These are phyloP conservation scores for Simmondsia chinensis DNA, from an alignment of 148 eudicot species.

Conservation along the genomic window DNA sequence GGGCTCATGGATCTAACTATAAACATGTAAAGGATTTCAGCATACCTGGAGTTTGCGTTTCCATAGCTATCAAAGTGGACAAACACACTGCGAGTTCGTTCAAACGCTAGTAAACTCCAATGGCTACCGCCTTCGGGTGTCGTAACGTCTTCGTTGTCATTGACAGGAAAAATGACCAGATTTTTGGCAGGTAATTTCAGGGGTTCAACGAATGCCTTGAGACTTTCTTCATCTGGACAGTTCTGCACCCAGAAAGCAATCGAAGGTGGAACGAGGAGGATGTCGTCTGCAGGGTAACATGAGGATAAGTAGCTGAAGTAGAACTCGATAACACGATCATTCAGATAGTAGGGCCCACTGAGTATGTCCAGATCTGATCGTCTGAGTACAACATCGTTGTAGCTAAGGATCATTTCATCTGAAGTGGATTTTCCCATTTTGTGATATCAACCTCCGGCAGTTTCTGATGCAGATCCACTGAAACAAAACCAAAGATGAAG, in stretches of 20 bases:
- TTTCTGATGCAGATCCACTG: too few relatives aligned
- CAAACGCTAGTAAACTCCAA: slow-evolving; percentile 81
- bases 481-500: too few relatives aligned
- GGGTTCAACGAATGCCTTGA: slow-evolving; percentile 50
- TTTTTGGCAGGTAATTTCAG: slow-evolving; percentile 41
- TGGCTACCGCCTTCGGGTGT: slow-evolving; percentile 66
- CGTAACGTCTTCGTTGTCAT: slow-evolving; percentile 52
- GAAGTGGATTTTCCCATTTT: slow-evolving; percentile 29
- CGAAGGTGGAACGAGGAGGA: slow-evolving; percentile 64
- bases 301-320: slow-evolving; percentile 65
- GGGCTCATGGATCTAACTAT: too few relatives aligned
- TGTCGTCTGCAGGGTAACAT: slow-evolving; percentile 40
- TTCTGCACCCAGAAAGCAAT: slow-evolving; percentile 80
- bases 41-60: slow-evolving; percentile 26
- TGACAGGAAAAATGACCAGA: slow-evolving; percentile 61
- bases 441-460: too few relatives aligned
- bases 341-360: slow-evolving; percentile 57
- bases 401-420: slow-evolving; percentile 71
- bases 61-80: slow-evolving; percentile 79
- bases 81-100: slow-evolving; percentile 37
- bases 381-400: slow-evolving; percentile 78
- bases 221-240: slow-evolving; percentile 49
- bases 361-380: slow-evolving; percentile 79
- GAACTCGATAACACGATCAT: slow-evolving; percentile 81
- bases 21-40: slow-evolving; percentile 44